These are phyloP conservation scores for Whalleya microplaca DNA, from an alignment of 2,329 filamentous ascomycete species.

Conservation along the genomic window DNA sequence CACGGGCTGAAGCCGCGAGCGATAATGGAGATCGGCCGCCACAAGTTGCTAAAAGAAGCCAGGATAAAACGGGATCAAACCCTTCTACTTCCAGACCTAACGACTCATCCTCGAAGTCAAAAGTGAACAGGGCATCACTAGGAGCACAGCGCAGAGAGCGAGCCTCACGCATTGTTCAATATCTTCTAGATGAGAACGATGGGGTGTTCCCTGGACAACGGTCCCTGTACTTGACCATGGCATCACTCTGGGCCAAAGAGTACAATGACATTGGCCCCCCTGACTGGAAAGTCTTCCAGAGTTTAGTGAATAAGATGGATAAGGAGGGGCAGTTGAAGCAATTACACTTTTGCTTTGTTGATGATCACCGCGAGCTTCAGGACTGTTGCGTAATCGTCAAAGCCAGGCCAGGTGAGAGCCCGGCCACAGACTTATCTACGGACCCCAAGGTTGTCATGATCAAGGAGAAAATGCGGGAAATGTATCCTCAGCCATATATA, in stretches of 20 bases:
- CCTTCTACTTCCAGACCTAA: constrained; percentile 15
- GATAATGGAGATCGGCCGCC: not conserved
- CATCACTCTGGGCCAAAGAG: constrained; percentile 48
- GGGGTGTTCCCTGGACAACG: constrained; percentile 57
- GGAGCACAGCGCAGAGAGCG: constrained; percentile 38
- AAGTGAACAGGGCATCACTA: constrained; percentile 36
- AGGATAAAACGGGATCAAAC: not conserved
- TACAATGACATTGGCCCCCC: constrained; percentile 46
- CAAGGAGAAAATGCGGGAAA: constrained; percentile 51
- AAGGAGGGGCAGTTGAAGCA: constrained; percentile 28
- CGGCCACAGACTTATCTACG: constrained; percentile 40
- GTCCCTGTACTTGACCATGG: constrained; percentile 52
- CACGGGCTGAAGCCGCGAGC: not conserved
- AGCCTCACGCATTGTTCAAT: constrained; percentile 45
- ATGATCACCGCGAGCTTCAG: constrained; percentile 29
- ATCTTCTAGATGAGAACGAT: constrained; percentile 44
- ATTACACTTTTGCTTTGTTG: constrained; percentile 35
- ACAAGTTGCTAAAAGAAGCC: not conserved
- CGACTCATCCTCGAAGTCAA: constrained; percentile 21
- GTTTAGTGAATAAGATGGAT: constrained; percentile 35
- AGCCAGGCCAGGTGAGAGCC: constrained; percentile 2
- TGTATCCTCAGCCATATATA: constrained; percentile 50
- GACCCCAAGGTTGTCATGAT: constrained; percentile 46
- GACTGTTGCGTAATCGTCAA: constrained; percentile 33
- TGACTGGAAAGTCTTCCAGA: constrained; percentile 33